Evolutionary conservation across 163 green algal genomes (phyloP), one percentile per base, ranked within the genome.

Genomic region (Trebouxiophyceae sp.): DNA sequence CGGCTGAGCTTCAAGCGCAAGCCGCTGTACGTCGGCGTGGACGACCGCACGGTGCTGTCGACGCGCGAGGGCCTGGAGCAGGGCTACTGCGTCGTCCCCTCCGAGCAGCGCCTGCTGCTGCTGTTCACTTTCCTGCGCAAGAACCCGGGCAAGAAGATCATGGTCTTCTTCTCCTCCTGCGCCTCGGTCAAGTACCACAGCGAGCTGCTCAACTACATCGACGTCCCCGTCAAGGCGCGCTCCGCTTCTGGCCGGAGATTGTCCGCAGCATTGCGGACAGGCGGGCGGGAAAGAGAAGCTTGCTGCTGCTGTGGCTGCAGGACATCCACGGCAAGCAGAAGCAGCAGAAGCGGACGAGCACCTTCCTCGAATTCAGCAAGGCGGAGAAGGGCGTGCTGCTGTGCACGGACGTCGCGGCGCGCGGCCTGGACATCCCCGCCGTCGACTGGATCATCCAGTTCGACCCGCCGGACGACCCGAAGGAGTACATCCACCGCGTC

Each of bases 381-480:
- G 85, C 89, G 1, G 78, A 95, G 5, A 91, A 77, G 23, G 93
- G 93, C 60, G 87, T 95, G 24, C 77, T 99, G 74, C 78, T 98
- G 54, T 97, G 90, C 71, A 98, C 94, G 2, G 94, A 99, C 72
- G 94, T 99, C 24, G 93, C 94, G 1, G 90, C 90, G 1, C 78
- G 89, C 23, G 90, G 90, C 23, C 74, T 96, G 32, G 90, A 96
- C 77, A 95, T 96, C 63, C 90, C 90, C 39, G 89, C 84, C 8
- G 89, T 96, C 29, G 91, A 98, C 75, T 99, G 93, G 92, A 99
- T 99, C 79, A 95, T 96, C 32, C 91, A 99, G 86, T 97, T 91
- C 57, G 93, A 98, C 75, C 93, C 93, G 1, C 92, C 93, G 3
- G 91, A 97, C 67, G 93, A 99, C 70, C 93, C 91, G 0, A 86